These are phyloP conservation scores for Roridomyces roridus DNA, from an alignment of 768 basidiomycete genomes.

Conservation along the genomic window DNA sequence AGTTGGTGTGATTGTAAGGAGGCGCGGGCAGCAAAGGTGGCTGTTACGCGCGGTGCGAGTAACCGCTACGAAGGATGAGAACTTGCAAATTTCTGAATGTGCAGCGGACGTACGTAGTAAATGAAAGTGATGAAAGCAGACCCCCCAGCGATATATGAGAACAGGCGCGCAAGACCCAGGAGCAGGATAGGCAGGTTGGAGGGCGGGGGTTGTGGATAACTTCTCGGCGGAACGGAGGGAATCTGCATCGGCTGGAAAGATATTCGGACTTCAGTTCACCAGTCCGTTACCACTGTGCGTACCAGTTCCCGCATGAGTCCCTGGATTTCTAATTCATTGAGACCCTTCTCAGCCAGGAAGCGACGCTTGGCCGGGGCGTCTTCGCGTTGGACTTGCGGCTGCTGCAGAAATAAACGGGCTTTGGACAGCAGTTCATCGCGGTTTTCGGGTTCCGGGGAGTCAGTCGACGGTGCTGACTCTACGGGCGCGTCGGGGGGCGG, in stretches of 20 bases:
- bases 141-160: constrained; percentile 72
- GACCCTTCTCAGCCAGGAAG: constrained; percentile 76
- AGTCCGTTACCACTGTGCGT: constrained; percentile 22
- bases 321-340: constrained; percentile 66
- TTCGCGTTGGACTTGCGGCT: constrained; percentile 68
- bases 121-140: constrained; percentile 62
- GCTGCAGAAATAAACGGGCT: constrained; percentile 69
- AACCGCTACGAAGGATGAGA: constrained; percentile 54
- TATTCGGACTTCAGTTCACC: background rate
- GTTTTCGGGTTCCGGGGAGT: constrained; percentile 24
- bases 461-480: background rate
- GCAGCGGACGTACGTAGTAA: constrained; percentile 62
- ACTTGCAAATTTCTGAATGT: background rate
- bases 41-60: constrained; percentile 69
- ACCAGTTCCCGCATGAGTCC: constrained; percentile 63
- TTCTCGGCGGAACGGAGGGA: constrained; percentile 72
- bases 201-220: constrained; percentile 73
- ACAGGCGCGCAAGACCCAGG: constrained; percentile 63
- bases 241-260: constrained; percentile 36
- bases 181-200: constrained; percentile 73
- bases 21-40: constrained; percentile 63
- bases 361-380: constrained; percentile 59
- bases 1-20: constrained; percentile 68
- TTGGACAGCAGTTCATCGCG: constrained; percentile 53
- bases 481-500: background rate